Base-by-base conservation (phyloP, 805 yeast species). In the Metahyphopichia silvanorum region DNA sequence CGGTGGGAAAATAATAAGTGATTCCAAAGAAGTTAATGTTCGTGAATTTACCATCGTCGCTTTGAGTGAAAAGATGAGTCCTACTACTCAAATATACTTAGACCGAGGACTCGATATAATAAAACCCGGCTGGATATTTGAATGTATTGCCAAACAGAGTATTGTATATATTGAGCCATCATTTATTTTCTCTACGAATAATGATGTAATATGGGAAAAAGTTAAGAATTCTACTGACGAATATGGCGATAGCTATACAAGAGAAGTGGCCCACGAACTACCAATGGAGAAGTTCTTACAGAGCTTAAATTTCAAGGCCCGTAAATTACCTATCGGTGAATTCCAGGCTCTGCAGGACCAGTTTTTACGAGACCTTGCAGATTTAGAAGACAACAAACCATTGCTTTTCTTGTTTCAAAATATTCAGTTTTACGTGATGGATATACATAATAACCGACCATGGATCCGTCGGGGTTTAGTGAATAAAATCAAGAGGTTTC, bases 91-190 rank as follows among this genome's bases (percentile, higher is more conserved):
- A 25, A 32, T 40, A 4, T 60, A 57, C 41, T 34, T 49, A 8
- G 32, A 43, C 2, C 48, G 51, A 12, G 83, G 83, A 0, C 74
- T 69, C 43, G 85, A 81, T 46, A 63, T 91, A 0, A 49, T 87
- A 6, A 68, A 57, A 32, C 87, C 94, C 1, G 52, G 59, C 19
- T 91, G 96, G 95, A 51, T 86, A 5, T 63, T 77, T 27, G 89
- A 85, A 42, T 78, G 93, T 44, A 58, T 85, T 2, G 47, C 53
- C 12, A 51, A 61, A 10, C 46, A 53, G 1, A 32, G 44, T 2
- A 28, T 77, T 2, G 53, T 86, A 0, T 69, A 68, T 2, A 43
- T 83, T 5, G 95, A 85, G 43, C 83, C 86, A 1, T 48, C 53
- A 14, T 82, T 86, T 46, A 62, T 81, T 23, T 70, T 73, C 16